phyloP scores from a whole-genome alignment of 2,329 filamentous ascomycete species.

The Fusarium concolor region DNA sequence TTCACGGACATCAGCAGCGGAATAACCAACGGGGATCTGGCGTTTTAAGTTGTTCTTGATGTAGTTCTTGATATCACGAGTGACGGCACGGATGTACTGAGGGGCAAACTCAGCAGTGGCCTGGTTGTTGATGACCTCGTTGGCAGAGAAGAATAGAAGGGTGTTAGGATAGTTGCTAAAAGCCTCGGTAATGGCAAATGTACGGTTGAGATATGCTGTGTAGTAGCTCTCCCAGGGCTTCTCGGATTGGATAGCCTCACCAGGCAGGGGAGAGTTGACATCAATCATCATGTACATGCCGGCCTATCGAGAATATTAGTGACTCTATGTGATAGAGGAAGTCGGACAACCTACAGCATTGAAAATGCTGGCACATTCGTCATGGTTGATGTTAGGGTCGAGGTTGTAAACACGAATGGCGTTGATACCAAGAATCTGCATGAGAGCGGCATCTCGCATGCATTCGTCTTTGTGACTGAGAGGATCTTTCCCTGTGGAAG shows the following conservation, averaged over 20 bases:
- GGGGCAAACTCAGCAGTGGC: conserved; percentile 70
- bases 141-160: conserved; percentile 80
- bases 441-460: conserved; percentile 72
- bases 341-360: conserved; percentile 60
- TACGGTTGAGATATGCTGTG: conserved; percentile 70
- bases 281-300: conserved; percentile 78
- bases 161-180: conserved; percentile 76
- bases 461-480: conserved; percentile 69
- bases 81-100: conserved; percentile 80
- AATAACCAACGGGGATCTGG: conserved; percentile 81
- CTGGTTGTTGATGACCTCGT: conserved; percentile 79
- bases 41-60: conserved; percentile 77
- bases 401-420: conserved; percentile 78
- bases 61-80: conserved; percentile 84
- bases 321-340: not conserved
- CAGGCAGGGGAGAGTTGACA: conserved; percentile 72
- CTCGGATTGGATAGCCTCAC: conserved; percentile 66
- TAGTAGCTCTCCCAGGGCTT: conserved; percentile 71
- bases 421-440: conserved; percentile 74
- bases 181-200: conserved; percentile 74
- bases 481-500: conserved; percentile 65
- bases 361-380: conserved; percentile 75
- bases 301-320: conserved; percentile 52
- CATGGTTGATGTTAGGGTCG: conserved; percentile 73
- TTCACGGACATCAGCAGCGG: conserved; percentile 80